Evolutionary conservation across 495 filamentous ascomycete genomes (phyloP).

Genomic region (Thermochaetoides thermophila): DNA sequence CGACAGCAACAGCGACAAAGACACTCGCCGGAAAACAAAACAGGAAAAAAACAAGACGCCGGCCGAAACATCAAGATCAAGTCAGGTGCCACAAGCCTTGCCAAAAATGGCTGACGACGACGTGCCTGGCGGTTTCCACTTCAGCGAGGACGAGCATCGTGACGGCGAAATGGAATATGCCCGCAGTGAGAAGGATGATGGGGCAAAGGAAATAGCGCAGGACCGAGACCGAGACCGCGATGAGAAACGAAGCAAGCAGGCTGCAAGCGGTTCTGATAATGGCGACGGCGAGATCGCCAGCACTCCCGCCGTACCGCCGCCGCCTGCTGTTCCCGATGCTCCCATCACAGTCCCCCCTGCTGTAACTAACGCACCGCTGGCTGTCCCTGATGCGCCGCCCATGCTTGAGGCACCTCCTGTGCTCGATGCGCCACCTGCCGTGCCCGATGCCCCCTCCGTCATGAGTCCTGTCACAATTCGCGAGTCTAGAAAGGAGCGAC

Average conservation of each 20-base stretch:
- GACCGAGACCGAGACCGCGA: slow-evolving; percentile 8
- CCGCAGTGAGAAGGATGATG: not conserved
- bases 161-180: not conserved
- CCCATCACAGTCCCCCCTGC: too few species aligned
- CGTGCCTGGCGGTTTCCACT: slow-evolving; percentile 35
- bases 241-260: too few species aligned
- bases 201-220: too few species aligned
- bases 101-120: not conserved
- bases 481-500: slow-evolving; percentile 30
- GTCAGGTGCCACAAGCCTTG: too few species aligned
- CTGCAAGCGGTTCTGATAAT: too few species aligned
- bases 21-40: too few species aligned
- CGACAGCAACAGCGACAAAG: too few species aligned
- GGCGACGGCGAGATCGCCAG: not conserved
- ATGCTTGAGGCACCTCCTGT: slow-evolving; percentile 23
- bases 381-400: slow-evolving; percentile 1
- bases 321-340: slow-evolving; percentile 18
- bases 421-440: slow-evolving; percentile 28
- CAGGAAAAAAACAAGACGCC: too few species aligned
- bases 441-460: slow-evolving; percentile 14
- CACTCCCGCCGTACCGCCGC: slow-evolving; percentile 13
- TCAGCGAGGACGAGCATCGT: slow-evolving; percentile 19
- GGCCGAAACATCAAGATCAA: too few species aligned
- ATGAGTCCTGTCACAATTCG: slow-evolving; percentile 19
- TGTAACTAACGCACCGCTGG: too few species aligned